Base-by-base conservation (phyloP, 208 protist species). In the Kentomonas sorsogonicus region DNA sequence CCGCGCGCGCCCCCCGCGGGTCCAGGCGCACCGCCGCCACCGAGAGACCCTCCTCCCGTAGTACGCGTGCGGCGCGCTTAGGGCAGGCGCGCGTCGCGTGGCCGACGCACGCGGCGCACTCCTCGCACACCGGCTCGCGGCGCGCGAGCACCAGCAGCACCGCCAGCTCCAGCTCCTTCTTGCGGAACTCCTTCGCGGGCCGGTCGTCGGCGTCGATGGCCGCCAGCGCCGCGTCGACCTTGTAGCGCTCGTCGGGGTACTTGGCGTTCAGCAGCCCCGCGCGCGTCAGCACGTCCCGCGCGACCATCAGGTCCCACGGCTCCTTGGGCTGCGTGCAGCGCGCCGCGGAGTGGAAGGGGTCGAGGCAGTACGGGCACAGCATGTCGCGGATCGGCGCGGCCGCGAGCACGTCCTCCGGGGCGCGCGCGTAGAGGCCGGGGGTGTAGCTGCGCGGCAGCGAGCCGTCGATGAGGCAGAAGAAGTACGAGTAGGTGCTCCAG, bases 391-490 rank as follows among this genome's bases (percentile, higher is more conserved):
- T 47, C 2, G 50, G 30, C 31, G 78, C 80, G 15, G 89, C 54
- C 43, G 63, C 66, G 53, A 78, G 34, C 43, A 93, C 86, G 41
- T 90, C 79, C 59, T 86, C 79, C 34, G 82, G 86, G 23, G 79
- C 73, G 36, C 83, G 79, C 25, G 86, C 86, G 66, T 93, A 93
- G 16, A 60, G 57, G n/a, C 63, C 67, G 22, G 86, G 79, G 47
- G 72, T 82, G 57, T 76, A 93, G 41, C 62, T 56, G 25, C 69
- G 60, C 7, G 70, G 67, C 16, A 86, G 66, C 3, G 86, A 91
- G 36, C 86, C 86, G 61, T 93, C 86, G 59, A 93, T 72, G 23
- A 93, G 64, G 53, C 83, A 91, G 48, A 89, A 91, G 68, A 89
- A 87, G 66, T 91, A 93, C 27, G 83, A 91, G 39, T 64, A 75